A percentile compares a stretch with the other conserved stretches of the same genome.
phyloP scores from a whole-genome alignment of 2,329 filamentous ascomycete genomes.

The Emericellopsis atlantica region DNA sequence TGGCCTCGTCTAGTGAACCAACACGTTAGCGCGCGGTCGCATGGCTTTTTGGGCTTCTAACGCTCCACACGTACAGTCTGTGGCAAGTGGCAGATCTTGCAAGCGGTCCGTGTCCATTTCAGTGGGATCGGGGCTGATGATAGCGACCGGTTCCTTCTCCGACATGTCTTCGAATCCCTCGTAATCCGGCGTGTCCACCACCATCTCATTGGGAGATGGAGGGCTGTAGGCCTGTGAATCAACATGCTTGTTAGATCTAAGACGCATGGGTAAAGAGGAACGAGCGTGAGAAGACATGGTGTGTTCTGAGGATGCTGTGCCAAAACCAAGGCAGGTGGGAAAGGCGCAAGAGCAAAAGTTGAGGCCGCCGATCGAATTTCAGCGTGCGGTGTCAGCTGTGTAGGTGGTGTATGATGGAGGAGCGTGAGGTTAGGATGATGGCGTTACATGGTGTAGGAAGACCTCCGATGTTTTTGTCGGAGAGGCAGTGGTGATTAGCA shows the following conservation, averaged over 20 bases:
- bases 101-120: slow-evolving; percentile 33
- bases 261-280: slow-evolving; percentile 6
- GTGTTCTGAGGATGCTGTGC: neutral
- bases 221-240: slow-evolving; percentile 34
- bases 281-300: neutral
- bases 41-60: slow-evolving; percentile 1
- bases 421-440: no score
- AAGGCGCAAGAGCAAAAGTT: no score
- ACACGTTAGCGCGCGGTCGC: neutral
- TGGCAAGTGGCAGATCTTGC: slow-evolving; percentile 35
- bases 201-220: slow-evolving; percentile 43
- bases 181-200: slow-evolving; percentile 42
- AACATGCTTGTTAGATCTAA: slow-evolving; percentile 10
- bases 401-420: no score
- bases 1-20: slow-evolving; percentile 54
- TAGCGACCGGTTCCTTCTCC: slow-evolving; percentile 39
- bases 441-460: no score
- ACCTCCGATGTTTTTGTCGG: no score
- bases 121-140: slow-evolving; percentile 40
- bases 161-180: slow-evolving; percentile 33
- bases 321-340: no score
- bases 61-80: slow-evolving; percentile 32
- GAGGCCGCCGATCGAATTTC: no score
- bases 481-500: no score
- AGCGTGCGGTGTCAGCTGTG: no score